phyloP scores from a whole-genome alignment of 345 rosid species.

The Carallia pectinifolia region DNA sequence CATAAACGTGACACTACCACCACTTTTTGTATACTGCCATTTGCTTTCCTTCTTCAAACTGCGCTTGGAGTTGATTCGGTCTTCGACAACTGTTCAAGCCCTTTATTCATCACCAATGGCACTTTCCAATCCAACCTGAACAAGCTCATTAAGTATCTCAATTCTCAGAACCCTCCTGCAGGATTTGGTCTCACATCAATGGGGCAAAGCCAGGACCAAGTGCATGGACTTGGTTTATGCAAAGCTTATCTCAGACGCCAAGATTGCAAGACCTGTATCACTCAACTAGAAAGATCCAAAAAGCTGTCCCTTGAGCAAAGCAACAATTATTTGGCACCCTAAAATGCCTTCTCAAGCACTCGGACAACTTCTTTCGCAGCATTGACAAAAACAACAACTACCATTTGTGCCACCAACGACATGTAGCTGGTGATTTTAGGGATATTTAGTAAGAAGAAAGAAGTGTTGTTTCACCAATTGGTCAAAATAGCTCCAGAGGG shows the following conservation, averaged over 20 bases:
- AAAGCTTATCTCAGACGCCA: conserved; percentile 51
- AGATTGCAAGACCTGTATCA: conserved; percentile 49
- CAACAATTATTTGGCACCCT: conserved; percentile 54
- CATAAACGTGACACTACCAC: background rate
- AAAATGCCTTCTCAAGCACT: conserved; percentile 60
- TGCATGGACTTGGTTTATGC: conserved; percentile 52
- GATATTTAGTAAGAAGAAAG: no score
- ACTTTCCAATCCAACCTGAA: conserved; percentile 46
- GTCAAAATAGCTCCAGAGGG: conserved; percentile 18
- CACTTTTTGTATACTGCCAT: background rate
- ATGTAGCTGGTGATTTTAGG: no score
- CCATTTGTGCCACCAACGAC: conserved; percentile 27
- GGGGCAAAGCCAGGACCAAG: conserved; percentile 12
- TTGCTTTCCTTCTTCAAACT: conserved; percentile 19
- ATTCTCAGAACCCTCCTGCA: conserved; percentile 38
- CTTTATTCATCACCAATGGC: conserved; percentile 37
- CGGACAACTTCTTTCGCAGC: conserved; percentile 46
- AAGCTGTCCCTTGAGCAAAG: conserved; percentile 49
- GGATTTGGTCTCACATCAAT: conserved; percentile 40
- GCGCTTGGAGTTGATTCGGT: conserved; percentile 28
- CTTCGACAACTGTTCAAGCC: conserved; percentile 41
- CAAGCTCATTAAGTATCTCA: conserved; percentile 34
- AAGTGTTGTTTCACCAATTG: conserved; percentile 9
- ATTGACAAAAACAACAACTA: conserved; percentile 43
- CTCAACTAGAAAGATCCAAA: conserved; percentile 39